These are phyloP conservation scores for Colletotrichum orbiculare DNA, from an alignment of 2,329 filamentous ascomycete species.

Conservation along the genomic window DNA sequence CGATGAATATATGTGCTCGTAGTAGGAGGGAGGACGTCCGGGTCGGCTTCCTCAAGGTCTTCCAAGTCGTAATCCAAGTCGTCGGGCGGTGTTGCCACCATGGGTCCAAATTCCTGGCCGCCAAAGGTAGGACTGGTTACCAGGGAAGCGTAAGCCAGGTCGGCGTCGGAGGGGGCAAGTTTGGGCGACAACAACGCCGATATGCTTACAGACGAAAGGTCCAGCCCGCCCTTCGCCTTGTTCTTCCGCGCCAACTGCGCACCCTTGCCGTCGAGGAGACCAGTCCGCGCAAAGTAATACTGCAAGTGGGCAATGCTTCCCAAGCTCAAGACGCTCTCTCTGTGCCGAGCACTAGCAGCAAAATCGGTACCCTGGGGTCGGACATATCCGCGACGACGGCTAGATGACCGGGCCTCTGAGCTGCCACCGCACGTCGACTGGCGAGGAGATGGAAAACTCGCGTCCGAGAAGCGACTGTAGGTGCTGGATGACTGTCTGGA, in stretches of 20 bases:
- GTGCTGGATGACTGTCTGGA: slow-evolving; percentile 75
- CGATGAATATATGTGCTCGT: slow-evolving; percentile 94
- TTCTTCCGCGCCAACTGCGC: slow-evolving; percentile 83
- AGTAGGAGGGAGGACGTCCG: slow-evolving; percentile 92
- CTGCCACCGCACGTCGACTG: slow-evolving; percentile 58
- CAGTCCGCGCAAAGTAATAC: slow-evolving; percentile 97
- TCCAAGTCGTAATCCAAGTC: slow-evolving; percentile 64
- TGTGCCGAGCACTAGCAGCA: slow-evolving; percentile 86
- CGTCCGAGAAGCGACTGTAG: slow-evolving; percentile 58
- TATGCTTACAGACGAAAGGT: slow-evolving; percentile 60
- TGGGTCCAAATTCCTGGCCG: slow-evolving; percentile 50
- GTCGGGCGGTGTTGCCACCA: slow-evolving; percentile 61
- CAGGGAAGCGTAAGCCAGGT: slow-evolving; percentile 67
- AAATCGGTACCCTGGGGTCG: slow-evolving; percentile 89
- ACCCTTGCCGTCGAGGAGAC: slow-evolving; percentile 91
- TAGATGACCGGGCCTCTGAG: slow-evolving; percentile 48
- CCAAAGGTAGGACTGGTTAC: slow-evolving; percentile 66
- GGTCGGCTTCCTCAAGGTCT: slow-evolving; percentile 73
- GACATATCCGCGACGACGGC: slow-evolving; percentile 82
- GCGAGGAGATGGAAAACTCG: slow-evolving; percentile 52
- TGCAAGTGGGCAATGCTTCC: slow-evolving; percentile 97
- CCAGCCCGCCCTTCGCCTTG: slow-evolving; percentile 68
- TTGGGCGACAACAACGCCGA: slow-evolving; percentile 50
- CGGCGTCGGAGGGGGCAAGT: slow-evolving; percentile 59
- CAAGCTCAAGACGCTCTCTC: slow-evolving; percentile 95